A percentile compares a stretch with the other conserved stretches of the same genome.
Conservation (phyloP, 2,329 filamentous ascomycete species). For the Sarocladium oryzae region DNA sequence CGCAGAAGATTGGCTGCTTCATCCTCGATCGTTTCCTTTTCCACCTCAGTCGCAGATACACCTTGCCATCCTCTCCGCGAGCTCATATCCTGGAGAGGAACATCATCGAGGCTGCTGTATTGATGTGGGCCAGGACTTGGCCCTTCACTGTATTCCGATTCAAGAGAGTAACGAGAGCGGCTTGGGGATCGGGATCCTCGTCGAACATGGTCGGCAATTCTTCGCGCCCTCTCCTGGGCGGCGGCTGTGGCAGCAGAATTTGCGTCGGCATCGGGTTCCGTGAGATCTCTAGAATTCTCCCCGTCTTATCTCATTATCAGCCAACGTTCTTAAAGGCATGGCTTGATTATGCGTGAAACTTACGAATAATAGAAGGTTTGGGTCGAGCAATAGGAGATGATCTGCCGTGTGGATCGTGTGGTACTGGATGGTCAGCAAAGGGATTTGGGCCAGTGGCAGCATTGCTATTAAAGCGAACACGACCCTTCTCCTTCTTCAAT, state of each 20-base stretch:
- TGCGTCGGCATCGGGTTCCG: constrained; percentile 18
- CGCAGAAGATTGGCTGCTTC: constrained; percentile 37
- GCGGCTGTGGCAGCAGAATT: constrained; percentile 28
- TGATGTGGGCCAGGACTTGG: constrained; percentile 13
- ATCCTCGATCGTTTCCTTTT: constrained; percentile 14
- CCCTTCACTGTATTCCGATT: constrained; percentile 27
- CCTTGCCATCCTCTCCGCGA: background rate
- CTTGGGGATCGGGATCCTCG: constrained; percentile 28
- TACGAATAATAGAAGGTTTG: constrained; percentile 35
- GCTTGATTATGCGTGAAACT: too few species aligned
- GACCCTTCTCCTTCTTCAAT: constrained; percentile 36
- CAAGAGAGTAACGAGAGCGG: constrained; percentile 26
- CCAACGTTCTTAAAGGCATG: too few species aligned
- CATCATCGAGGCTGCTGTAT: constrained; percentile 16
- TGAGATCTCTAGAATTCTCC: background rate
- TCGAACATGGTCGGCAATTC: constrained; percentile 34
- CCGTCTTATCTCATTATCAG: background rate
- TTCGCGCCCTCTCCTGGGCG: constrained; percentile 35
- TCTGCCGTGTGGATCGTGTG: constrained; percentile 12
- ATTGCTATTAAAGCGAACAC: constrained; percentile 43
- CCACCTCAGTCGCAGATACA: background rate
- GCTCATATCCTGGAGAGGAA: constrained; percentile 26
- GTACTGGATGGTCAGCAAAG: background rate
- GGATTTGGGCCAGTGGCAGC: constrained; percentile 22
- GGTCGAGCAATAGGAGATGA: constrained; percentile 20